phyloP scores from a whole-genome alignment of 140 eudicot species.

The Stevia rebaudiana region DNA sequence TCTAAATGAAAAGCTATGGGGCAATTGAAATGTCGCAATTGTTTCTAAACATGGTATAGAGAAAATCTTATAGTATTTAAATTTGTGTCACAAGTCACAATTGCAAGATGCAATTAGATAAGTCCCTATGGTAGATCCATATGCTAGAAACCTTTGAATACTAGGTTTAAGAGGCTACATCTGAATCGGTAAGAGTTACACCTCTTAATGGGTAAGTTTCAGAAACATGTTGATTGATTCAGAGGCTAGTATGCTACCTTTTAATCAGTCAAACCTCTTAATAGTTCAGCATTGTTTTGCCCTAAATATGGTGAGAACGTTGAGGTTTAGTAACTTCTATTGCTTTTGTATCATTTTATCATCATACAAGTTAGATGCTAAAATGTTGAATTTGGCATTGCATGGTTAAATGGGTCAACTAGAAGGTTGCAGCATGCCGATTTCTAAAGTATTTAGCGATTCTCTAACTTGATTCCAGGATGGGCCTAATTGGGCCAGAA shows the following conservation, averaged over 20 bases:
- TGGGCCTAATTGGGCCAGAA: slow-evolving; percentile 23
- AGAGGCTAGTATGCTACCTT: too few relatives aligned
- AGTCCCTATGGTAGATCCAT: not conserved
- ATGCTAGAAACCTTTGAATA: not conserved
- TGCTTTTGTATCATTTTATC: slow-evolving; percentile 8
- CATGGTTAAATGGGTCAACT: slow-evolving; percentile 16
- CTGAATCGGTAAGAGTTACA: too few relatives aligned
- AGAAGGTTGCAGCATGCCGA: slow-evolving; percentile 23
- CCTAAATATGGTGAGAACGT: too few relatives aligned
- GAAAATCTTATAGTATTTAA: too few relatives aligned
- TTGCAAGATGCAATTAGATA: not conserved
- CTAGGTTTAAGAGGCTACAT: not conserved
- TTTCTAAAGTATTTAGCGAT: slow-evolving; percentile 24
- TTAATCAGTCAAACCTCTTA: too few relatives aligned
- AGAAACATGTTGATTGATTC: too few relatives aligned
- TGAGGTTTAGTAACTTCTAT: not conserved
- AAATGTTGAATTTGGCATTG: slow-evolving; percentile 32
- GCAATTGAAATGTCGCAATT: not conserved
- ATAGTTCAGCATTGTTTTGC: too few relatives aligned
- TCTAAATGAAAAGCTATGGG: not conserved
- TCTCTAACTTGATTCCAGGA: slow-evolving; percentile 19
- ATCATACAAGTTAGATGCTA: slow-evolving; percentile 26
- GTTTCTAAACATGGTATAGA: not conserved
- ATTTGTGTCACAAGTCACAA: not conserved
- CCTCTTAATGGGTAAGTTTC: too few relatives aligned